These are phyloP conservation scores for Aspergillus quadricinctus DNA, from an alignment of 2,329 filamentous ascomycete genomes.

Conservation along the genomic window DNA sequence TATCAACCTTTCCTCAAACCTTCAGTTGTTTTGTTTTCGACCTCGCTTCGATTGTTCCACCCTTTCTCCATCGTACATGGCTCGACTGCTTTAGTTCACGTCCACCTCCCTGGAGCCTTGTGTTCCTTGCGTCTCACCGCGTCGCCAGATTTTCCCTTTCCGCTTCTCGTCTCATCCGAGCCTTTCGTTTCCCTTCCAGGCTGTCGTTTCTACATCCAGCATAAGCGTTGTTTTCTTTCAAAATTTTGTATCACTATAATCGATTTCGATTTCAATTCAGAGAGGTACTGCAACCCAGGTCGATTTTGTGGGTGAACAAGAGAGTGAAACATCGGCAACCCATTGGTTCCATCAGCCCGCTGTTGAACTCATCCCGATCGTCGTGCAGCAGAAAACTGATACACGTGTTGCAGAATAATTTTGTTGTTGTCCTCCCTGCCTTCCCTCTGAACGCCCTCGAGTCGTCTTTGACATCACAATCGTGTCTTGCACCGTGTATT, in stretches of 20 bases:
- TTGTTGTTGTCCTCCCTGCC: slow-evolving; percentile 16
- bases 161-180: slow-evolving; percentile 22
- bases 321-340: neutral
- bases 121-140: slow-evolving; percentile 24
- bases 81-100: slow-evolving; percentile 24
- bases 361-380: slow-evolving; percentile 8
- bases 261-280: slow-evolving; percentile 22
- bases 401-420: slow-evolving; percentile 18
- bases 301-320: neutral
- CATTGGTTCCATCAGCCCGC: slow-evolving; percentile 5
- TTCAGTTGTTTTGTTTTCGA: slow-evolving; percentile 7
- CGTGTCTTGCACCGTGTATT: slow-evolving; percentile 1
- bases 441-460: slow-evolving; percentile 13
- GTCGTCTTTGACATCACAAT: slow-evolving; percentile 14
- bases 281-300: slow-evolving; percentile 22
- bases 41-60: slow-evolving; percentile 3
- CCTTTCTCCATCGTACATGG: slow-evolving; percentile 28
- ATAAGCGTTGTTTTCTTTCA: slow-evolving; percentile 19
- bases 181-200: slow-evolving; percentile 23
- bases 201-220: slow-evolving; percentile 20
- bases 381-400: slow-evolving; percentile 22
- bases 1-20: slow-evolving; percentile 8
- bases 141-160: slow-evolving; percentile 23
- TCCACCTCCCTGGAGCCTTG: slow-evolving; percentile 23
- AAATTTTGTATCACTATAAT: slow-evolving; percentile 32